A percentile compares a stretch with the other conserved stretches of the same genome.
phyloP scores from a whole-genome alignment of 768 basidiomycete species.

The Thelephora aurantiotincta region DNA sequence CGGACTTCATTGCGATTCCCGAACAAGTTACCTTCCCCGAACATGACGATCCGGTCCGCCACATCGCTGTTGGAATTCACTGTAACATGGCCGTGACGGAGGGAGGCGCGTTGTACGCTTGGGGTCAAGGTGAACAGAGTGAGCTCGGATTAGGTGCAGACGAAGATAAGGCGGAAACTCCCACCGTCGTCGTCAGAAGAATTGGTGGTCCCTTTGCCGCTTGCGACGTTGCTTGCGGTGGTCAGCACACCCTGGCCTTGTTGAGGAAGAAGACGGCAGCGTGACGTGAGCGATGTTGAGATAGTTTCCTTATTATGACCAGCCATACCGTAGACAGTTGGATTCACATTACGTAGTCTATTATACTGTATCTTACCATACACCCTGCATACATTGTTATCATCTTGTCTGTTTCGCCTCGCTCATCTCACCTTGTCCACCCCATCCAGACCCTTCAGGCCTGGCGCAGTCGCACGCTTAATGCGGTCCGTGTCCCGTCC shows the following conservation, averaged over 20 bases:
- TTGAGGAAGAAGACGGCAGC: conserved; percentile 42
- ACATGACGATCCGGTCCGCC: conserved; percentile 44
- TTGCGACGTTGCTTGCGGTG: conserved; percentile 54
- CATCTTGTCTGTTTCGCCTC: no score
- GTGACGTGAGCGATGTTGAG: neutral
- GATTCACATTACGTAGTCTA: no score
- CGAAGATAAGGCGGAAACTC: conserved; percentile 47
- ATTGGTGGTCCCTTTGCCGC: conserved; percentile 63
- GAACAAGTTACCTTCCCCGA: conserved; percentile 52
- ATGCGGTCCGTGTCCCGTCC: no score
- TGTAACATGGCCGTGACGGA: conserved; percentile 59
- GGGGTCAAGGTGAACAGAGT: conserved; percentile 70
- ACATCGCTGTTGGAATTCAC: conserved; percentile 55
- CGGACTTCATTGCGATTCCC: conserved; percentile 54
- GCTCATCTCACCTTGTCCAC: no score
- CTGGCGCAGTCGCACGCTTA: no score
- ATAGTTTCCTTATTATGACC: no score
- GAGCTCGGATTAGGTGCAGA: conserved; percentile 47
- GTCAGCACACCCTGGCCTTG: conserved; percentile 64
- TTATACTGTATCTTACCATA: no score
- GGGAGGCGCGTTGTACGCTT: conserved; percentile 56
- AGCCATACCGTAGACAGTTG: no score
- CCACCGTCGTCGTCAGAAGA: conserved; percentile 52
- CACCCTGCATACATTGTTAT: no score
- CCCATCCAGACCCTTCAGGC: no score